Evolutionary conservation across 1,284 basidiomycete genomes (phyloP), one percentile per base, ranked within the genome.

Genomic region (Mycena sp.): DNA sequence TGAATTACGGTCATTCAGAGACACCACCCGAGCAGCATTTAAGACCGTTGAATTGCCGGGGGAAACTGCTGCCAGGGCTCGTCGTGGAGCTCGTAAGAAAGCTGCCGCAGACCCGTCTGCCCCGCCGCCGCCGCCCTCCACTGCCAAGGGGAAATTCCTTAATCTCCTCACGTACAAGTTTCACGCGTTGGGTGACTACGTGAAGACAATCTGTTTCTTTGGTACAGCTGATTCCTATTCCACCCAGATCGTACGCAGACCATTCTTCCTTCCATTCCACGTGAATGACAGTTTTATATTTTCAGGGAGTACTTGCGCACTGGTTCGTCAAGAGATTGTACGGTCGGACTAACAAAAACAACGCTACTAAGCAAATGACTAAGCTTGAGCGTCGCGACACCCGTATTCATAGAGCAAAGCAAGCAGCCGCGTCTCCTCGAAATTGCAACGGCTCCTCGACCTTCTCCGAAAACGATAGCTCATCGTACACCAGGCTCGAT

Each of bases 291-390:
- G n/a, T 56, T 35, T 48, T 9, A 35, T 49, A 16, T 4, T 51
- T 19, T 25, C 14, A 78, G 76, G 73, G 74, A 14, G 76, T 77
- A 48, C 67, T 71, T 28, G 72, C 69, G 1, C 76, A 78, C 62
- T 67, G 72, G 0, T 32, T 67, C 5, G 63, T 73, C 26, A 77
- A 76, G 55, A 37, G 41, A 10, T 38, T 72, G 0, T 76, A 75
- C 61, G 55, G 56, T 2, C 57, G 69, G 2, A 75, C 74, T 1
- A 76, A 76, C 63, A 75, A 76, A 55, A 64, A 65, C 30, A 55
- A 68, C 40, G 63, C 69, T 2, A 59, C 66, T 1, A 61, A 64
- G 10, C 75, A 77, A n/a, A 76, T 81, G 38, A 67, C 75, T 0
- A 67, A 17, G 9, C 63, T 70, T 25, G 73, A 76, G 25, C 48